Evolutionary conservation across 352 stramenopile species (phyloP).

Genomic region (Pythium rhizo-oryzae): DNA sequence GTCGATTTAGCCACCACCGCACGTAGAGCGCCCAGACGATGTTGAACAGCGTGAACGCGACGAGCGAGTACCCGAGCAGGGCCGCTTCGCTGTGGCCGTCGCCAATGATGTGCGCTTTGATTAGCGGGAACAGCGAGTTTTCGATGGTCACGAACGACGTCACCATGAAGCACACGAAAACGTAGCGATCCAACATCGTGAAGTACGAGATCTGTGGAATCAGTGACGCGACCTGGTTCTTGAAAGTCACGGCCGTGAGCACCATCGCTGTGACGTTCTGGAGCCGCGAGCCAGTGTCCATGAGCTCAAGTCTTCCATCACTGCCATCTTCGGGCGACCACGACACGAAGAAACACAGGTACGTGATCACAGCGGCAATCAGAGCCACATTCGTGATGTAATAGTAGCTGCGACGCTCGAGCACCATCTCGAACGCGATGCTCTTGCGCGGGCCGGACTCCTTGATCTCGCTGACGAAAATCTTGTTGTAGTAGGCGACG

Average conservation of each 20-base stretch:
- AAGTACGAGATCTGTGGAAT: constrained; percentile 73
- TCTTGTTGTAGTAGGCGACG: constrained; percentile 50
- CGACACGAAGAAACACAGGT: constrained; percentile 44
- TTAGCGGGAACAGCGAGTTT: constrained; percentile 50
- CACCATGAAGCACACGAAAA: constrained; percentile 67
- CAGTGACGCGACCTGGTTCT: constrained; percentile 47
- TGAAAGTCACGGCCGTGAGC: constrained; percentile 66
- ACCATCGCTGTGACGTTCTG: constrained; percentile 69
- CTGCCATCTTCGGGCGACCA: neutral
- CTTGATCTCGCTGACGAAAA: constrained; percentile 48
- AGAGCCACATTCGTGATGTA: constrained; percentile 62
- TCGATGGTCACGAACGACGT: constrained; percentile 53
- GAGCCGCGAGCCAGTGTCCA: constrained; percentile 53
- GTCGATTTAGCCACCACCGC: constrained; percentile 31
- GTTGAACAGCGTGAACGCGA: constrained; percentile 48
- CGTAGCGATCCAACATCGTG: constrained; percentile 60
- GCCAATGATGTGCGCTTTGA: constrained; percentile 15
- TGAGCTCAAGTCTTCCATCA: constrained; percentile 17
- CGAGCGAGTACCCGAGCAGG: constrained; percentile 38
- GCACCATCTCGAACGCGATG: constrained; percentile 62
- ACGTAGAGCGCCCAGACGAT: constrained; percentile 37
- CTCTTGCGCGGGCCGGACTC: constrained; percentile 39
- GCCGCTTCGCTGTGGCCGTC: constrained; percentile 31
- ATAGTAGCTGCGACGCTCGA: constrained; percentile 48
- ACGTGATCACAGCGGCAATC: constrained; percentile 49